These are phyloP conservation scores for Collybia nuda DNA, from an alignment of 768 basidiomycete genomes.

Conservation along the genomic window DNA sequence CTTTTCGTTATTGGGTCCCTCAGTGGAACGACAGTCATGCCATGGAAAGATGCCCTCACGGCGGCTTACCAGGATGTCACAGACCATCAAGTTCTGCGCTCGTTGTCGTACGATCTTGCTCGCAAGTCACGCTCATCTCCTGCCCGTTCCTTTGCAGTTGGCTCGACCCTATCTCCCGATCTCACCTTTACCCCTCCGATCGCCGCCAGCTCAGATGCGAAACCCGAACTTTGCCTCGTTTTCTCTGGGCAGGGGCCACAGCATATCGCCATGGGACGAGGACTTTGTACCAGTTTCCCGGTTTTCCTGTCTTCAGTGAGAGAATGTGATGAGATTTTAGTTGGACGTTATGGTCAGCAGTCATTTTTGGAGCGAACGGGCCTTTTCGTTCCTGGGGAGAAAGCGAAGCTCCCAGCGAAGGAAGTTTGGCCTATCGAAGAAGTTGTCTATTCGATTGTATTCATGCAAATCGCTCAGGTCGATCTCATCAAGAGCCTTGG, in stretches of 20 bases:
- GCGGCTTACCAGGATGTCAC: background rate
- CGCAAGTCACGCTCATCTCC: background rate
- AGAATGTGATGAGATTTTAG: background rate
- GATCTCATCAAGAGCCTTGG: constrained; percentile 7
- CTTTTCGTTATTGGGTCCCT: background rate
- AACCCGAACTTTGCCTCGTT: constrained; percentile 1
- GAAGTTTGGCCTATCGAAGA: constrained; percentile 6
- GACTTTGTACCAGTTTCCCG: background rate
- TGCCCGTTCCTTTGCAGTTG: constrained; percentile 1
- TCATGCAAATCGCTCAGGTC: constrained; percentile 8
- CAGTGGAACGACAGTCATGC: background rate
- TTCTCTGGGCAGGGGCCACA: constrained; percentile 2
- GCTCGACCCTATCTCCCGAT: background rate
- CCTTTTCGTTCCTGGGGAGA: background rate
- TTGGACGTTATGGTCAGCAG: background rate
- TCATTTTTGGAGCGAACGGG: background rate
- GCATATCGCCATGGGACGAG: background rate
- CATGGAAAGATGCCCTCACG: background rate
- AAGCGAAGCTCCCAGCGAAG: background rate
- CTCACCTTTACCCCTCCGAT: background rate
- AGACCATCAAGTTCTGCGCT: background rate
- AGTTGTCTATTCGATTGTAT: constrained; percentile 7
- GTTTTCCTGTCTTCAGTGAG: background rate
- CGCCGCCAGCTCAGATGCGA: background rate
- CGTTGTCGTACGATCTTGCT: background rate